phyloP scores from a whole-genome alignment of 352 stramenopile species.

The Pythium rishiriense region DNA sequence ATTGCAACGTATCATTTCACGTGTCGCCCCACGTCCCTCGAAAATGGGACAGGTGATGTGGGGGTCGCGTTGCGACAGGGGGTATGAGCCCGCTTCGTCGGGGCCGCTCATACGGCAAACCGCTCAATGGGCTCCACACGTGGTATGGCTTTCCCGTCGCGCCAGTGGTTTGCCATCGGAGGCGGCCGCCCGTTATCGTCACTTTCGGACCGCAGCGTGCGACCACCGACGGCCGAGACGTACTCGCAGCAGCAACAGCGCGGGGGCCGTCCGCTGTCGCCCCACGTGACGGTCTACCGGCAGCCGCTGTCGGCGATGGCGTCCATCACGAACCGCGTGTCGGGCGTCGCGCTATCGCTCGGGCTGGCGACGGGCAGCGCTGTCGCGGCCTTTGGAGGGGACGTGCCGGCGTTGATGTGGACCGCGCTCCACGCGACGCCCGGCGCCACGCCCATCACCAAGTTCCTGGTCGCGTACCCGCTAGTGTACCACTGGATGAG shows the following conservation, averaged over 20 bases:
- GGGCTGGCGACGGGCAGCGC: constrained; percentile 73
- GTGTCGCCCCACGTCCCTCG: background rate
- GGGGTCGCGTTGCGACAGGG: background rate
- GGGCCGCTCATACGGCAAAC: too few species aligned
- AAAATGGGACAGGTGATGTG: constrained; percentile 9
- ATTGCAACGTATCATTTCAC: background rate
- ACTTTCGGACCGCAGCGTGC: constrained; percentile 8
- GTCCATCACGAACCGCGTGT: constrained; percentile 94
- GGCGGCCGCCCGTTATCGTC: constrained; percentile 3
- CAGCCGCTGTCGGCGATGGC: constrained; percentile 93
- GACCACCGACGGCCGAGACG: constrained; percentile 17
- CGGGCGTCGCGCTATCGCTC: constrained; percentile 81
- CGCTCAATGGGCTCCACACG: too few species aligned
- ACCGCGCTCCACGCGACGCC: constrained; percentile 68
- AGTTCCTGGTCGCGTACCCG: constrained; percentile 94
- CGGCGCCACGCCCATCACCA: constrained; percentile 79
- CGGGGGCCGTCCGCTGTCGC: constrained; percentile 91
- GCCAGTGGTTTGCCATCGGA: background rate
- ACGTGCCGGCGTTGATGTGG: constrained; percentile 81
- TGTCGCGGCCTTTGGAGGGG: constrained; percentile 74
- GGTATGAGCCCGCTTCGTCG: background rate
- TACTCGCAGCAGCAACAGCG: constrained; percentile 89
- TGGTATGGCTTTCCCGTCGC: background rate
- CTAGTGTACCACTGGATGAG: constrained; percentile 93
- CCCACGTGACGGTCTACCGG: constrained; percentile 96